phyloP scores from a whole-genome alignment of 805 yeast genomes.

The Tanozyma kutaoensis region DNA sequence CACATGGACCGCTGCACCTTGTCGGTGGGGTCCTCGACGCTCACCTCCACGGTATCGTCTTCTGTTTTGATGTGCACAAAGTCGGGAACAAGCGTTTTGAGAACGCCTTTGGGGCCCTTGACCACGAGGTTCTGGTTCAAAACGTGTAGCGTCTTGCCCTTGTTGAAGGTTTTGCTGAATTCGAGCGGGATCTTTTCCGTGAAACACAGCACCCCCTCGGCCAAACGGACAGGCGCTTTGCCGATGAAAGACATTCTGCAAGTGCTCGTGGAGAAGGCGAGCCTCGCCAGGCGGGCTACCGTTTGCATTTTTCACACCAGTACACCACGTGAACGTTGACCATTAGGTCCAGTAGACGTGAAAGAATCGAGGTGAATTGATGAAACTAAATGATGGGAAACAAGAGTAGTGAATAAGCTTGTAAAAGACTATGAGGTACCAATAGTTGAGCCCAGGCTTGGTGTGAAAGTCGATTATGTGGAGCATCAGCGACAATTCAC shows the following conservation, averaged over 20 bases:
- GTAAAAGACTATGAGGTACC: too few relatives aligned
- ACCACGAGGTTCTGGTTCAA: slow-evolving; percentile 49
- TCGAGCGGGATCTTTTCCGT: slow-evolving; percentile 35
- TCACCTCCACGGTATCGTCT: slow-evolving; percentile 30
- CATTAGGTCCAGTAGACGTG: too few relatives aligned
- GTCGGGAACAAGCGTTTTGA: slow-evolving; percentile 61
- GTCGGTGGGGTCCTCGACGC: slow-evolving; percentile 41
- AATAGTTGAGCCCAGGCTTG: too few relatives aligned
- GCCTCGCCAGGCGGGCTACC: slow-evolving; percentile 4
- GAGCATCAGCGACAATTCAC: too few relatives aligned
- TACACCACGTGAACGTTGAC: too few relatives aligned
- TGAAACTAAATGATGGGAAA: too few relatives aligned
- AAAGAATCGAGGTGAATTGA: too few relatives aligned
- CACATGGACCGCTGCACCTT: slow-evolving; percentile 78
- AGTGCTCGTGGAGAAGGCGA: slow-evolving; percentile 3
- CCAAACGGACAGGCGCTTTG: slow-evolving; percentile 56
- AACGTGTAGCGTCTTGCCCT: slow-evolving; percentile 47
- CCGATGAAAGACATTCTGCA: slow-evolving; percentile 56
- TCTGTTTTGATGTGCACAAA: slow-evolving; percentile 40
- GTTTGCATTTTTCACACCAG: too few relatives aligned
- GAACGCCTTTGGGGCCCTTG: slow-evolving; percentile 66
- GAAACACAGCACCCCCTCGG: slow-evolving; percentile 43
- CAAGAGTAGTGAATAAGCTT: too few relatives aligned
- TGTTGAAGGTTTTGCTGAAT: slow-evolving; percentile 46
- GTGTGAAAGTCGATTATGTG: too few relatives aligned